Evolutionary conservation across 2,329 filamentous ascomycete species (phyloP).

Genomic region (Talaromyces sp.): DNA sequence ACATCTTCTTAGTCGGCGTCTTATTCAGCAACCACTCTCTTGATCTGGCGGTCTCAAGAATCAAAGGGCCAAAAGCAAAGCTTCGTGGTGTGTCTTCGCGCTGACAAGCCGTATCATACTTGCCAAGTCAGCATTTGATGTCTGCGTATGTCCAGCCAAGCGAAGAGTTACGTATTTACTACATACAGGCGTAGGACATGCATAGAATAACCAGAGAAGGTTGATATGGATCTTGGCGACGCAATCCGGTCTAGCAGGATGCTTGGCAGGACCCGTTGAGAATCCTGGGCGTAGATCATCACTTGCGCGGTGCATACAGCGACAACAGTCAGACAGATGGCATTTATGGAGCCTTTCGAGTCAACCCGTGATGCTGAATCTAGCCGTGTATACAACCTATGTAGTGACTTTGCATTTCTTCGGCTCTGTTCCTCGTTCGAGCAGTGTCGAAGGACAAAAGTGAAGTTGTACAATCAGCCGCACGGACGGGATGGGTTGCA

Average conservation of each 20-base stretch:
- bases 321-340: too few species aligned
- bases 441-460: not conserved
- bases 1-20: not conserved
- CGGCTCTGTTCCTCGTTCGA: not conserved
- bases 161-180: not conserved
- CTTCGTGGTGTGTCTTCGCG: not conserved
- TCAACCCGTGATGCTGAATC: too few species aligned
- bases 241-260: not conserved
- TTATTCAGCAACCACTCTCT: not conserved
- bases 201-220: not conserved
- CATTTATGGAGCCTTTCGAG: too few species aligned
- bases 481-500: not conserved
- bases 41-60: not conserved
- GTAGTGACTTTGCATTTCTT: not conserved
- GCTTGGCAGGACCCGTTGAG: constrained; percentile 15
- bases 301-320: not conserved
- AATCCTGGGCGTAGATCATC: constrained; percentile 17
- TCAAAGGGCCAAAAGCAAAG: not conserved
- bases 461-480: not conserved
- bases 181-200: not conserved
- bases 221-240: not conserved
- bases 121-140: not conserved
- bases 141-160: not conserved
- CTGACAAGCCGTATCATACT: not conserved
- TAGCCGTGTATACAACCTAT: too few species aligned